phyloP scores from a whole-genome alignment of 768 basidiomycete genomes.

The Nevesoporus exiguus region DNA sequence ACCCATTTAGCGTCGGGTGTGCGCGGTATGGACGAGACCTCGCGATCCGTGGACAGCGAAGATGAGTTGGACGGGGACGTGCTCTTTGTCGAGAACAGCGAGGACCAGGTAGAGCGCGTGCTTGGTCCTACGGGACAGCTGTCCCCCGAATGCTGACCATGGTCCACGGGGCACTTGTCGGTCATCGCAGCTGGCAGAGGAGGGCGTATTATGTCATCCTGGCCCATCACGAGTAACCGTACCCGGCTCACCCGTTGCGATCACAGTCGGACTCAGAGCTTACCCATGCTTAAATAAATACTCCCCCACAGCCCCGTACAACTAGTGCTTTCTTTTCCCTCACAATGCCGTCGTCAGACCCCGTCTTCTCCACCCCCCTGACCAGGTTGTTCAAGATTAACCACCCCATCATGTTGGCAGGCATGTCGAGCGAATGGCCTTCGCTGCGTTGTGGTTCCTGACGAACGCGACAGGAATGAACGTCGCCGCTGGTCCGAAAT shows the following conservation, averaged over 20 bases:
- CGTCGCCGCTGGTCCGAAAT: slow-evolving; percentile 78
- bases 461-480: slow-evolving; percentile 52
- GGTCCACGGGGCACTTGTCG: slow-evolving; percentile 50
- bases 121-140: slow-evolving; percentile 68
- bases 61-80: slow-evolving; percentile 8
- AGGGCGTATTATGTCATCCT: slow-evolving; percentile 16
- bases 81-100: slow-evolving; percentile 21
- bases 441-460: not conserved
- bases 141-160: slow-evolving; percentile 30
- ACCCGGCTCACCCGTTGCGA: not conserved
- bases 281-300: not conserved
- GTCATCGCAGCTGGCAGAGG: slow-evolving; percentile 16
- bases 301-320: not conserved
- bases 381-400: slow-evolving; percentile 73
- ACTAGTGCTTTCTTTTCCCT: not conserved
- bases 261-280: too few relatives aligned
- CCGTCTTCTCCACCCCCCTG: slow-evolving; percentile 68
- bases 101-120: slow-evolving; percentile 44
- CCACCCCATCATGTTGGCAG: slow-evolving; percentile 85
- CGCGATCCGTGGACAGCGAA: slow-evolving; percentile 66
- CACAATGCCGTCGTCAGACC: slow-evolving; percentile 62
- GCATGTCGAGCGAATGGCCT: slow-evolving; percentile 25
- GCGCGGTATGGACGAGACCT: slow-evolving; percentile 86
- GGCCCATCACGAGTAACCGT: too few relatives aligned
- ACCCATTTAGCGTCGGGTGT: slow-evolving; percentile 78